Percentiles rank a stretch among this genome's conserved stretches.
These are phyloP conservation scores for Ajuga reptans DNA, from an alignment of 305 asterid genomes.

Conservation along the genomic window DNA sequence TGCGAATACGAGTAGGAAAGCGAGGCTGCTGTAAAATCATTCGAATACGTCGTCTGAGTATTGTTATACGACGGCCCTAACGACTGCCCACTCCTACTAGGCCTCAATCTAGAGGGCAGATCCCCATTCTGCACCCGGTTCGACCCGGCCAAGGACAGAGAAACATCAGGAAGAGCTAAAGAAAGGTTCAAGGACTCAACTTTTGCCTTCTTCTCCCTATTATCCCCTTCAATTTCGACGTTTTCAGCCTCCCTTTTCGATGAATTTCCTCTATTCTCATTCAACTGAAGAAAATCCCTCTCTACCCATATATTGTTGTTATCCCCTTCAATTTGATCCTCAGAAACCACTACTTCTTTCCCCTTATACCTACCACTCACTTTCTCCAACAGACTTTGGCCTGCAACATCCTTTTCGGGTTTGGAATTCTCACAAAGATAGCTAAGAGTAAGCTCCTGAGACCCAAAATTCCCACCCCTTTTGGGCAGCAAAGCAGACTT, in stretches of 20 bases:
- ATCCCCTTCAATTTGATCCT: slow-evolving; percentile 48
- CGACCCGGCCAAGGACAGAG: slow-evolving; percentile 64
- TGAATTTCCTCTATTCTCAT: slow-evolving; percentile 45
- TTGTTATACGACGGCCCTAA: slow-evolving; percentile 55
- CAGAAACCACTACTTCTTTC: slow-evolving; percentile 54
- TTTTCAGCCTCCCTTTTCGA: slow-evolving; percentile 53
- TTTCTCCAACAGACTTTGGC: slow-evolving; percentile 42
- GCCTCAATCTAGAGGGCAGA: slow-evolving; percentile 45
- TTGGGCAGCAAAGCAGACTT: slow-evolving; percentile 26
- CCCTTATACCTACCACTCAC: slow-evolving; percentile 56
- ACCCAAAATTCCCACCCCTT: slow-evolving; percentile 38
- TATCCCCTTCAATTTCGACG: slow-evolving; percentile 39
- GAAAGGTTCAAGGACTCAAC: slow-evolving; percentile 76
- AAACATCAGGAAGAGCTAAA: slow-evolving; percentile 66
- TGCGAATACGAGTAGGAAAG: slow-evolving; percentile 69
- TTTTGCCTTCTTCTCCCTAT: slow-evolving; percentile 59
- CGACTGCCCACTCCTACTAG: slow-evolving; percentile 62
- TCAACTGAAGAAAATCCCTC: slow-evolving; percentile 79
- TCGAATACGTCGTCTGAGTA: slow-evolving; percentile 54
- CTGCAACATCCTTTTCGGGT: slow-evolving; percentile 40
- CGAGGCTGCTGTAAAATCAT: slow-evolving; percentile 68
- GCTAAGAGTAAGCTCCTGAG: slow-evolving; percentile 76
- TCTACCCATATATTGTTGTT: slow-evolving; percentile 51
- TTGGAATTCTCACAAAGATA: slow-evolving; percentile 80
- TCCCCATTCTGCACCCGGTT: slow-evolving; percentile 53